Percentiles rank a stretch among this genome's conserved stretches.
These are phyloP conservation scores for Wolfiporia cocos DNA, from an alignment of 1,284 basidiomycete genomes.

Conservation along the genomic window DNA sequence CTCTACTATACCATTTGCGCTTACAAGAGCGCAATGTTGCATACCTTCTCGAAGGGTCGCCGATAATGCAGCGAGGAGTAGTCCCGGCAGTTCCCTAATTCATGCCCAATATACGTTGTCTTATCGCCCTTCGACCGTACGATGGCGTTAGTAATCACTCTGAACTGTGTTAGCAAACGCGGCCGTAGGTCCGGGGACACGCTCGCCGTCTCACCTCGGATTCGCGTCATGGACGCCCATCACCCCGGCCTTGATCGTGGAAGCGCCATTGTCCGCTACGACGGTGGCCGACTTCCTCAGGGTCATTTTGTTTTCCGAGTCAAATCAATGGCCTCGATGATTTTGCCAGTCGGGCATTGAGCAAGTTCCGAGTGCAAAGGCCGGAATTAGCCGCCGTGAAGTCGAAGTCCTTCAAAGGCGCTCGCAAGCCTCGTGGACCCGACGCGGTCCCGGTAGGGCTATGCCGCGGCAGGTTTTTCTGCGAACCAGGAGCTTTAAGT, in stretches of 20 bases:
- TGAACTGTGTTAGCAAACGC: slow-evolving; percentile 30
- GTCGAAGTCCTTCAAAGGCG: no score
- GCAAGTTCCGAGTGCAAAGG: no score
- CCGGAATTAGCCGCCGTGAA: no score
- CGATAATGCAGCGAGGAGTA: slow-evolving; percentile 76
- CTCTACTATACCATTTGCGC: no score
- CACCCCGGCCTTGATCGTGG: slow-evolving; percentile 73
- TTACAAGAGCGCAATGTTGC: slow-evolving; percentile 21
- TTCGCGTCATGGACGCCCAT: slow-evolving; percentile 25
- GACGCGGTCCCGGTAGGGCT: no score
- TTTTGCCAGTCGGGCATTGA: no score
- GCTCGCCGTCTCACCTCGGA: slow-evolving; percentile 26
- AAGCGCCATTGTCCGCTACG: slow-evolving; percentile 83
- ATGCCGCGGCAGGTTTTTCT: no score
- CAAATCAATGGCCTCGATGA: no score
- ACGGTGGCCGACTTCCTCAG: slow-evolving; percentile 45
- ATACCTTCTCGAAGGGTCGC: slow-evolving; percentile 81
- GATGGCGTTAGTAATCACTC: slow-evolving; percentile 74
- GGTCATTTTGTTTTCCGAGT: no score
- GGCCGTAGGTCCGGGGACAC: no score
- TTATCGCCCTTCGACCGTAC: slow-evolving; percentile 78
- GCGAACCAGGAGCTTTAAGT: no score
- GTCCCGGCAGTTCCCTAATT: slow-evolving; percentile 70
- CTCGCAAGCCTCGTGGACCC: no score
- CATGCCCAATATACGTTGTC: slow-evolving; percentile 76